Percentiles rank a stretch among this genome's conserved stretches.
These are phyloP conservation scores for Pelargonium fulgidum DNA, from an alignment of 441 rosid species.

Conservation along the genomic window DNA sequence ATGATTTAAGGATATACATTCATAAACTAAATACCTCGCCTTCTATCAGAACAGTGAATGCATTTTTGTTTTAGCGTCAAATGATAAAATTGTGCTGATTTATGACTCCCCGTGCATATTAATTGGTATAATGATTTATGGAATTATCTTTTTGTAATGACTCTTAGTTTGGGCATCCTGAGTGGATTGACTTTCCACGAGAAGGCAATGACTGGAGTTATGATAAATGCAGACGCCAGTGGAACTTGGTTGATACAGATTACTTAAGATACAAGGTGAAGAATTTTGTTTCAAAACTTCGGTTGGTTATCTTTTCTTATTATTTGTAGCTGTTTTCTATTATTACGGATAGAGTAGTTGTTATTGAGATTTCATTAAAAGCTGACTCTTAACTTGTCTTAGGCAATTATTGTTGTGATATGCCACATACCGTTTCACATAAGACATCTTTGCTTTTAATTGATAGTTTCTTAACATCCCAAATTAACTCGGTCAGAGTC, in stretches of 20 bases:
- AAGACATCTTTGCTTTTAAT: background rate
- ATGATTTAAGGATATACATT: slow-evolving; percentile 4
- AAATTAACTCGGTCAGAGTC: slow-evolving; percentile 1
- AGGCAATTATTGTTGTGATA: background rate
- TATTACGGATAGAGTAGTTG: slow-evolving; percentile 10
- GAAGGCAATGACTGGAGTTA: slow-evolving; percentile 88
- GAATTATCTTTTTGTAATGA: slow-evolving; percentile 16
- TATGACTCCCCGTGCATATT: background rate
- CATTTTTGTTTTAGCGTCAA: background rate
- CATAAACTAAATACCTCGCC: background rate
- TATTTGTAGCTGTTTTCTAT: background rate
- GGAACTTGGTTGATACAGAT: slow-evolving; percentile 57
- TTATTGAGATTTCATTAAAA: background rate
- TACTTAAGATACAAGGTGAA: slow-evolving; percentile 72
- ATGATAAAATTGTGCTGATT: background rate
- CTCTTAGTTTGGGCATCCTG: slow-evolving; percentile 82
- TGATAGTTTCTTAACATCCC: background rate
- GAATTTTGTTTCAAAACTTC: slow-evolving; percentile 10
- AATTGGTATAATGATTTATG: slow-evolving; percentile 6
- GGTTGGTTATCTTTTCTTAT: slow-evolving; percentile 4
- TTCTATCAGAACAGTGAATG: background rate
- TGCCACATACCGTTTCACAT: background rate
- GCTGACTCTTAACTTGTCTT: background rate
- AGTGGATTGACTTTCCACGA: slow-evolving; percentile 87
- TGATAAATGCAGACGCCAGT: slow-evolving; percentile 72